Evolutionary conservation across 108 stramenopile species (phyloP).

Genomic region (Epithemia pelagica): DNA sequence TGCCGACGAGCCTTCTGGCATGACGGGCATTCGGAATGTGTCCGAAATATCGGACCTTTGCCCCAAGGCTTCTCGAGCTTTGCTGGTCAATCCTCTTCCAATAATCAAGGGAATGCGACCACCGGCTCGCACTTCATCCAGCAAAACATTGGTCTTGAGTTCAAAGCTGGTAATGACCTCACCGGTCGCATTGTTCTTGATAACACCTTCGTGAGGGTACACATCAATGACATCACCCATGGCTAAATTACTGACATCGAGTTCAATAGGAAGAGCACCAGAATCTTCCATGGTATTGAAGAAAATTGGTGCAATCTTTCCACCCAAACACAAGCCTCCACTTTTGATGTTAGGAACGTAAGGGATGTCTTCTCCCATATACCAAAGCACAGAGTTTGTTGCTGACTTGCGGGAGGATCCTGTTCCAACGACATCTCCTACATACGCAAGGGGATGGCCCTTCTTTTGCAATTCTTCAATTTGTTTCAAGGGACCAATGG

Average conservation of each 20-base stretch:
- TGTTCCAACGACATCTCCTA: constrained; percentile 96
- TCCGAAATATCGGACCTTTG: constrained; percentile 61
- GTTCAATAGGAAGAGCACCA: constrained; percentile 92
- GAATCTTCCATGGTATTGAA: constrained; percentile 98
- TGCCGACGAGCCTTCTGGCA: constrained; percentile 42
- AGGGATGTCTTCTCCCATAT: constrained; percentile 92
- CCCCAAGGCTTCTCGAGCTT: constrained; percentile 82
- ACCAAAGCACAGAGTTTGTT: constrained; percentile 93
- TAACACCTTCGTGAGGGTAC: constrained; percentile 80
- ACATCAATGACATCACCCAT: constrained; percentile 95
- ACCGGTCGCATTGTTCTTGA: constrained; percentile 66
- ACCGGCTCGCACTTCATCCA: constrained; percentile 93
- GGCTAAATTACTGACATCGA: constrained; percentile 77
- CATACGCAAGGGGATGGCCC: constrained; percentile 88
- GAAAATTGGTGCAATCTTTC: constrained; percentile 96
- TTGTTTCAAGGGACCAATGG: constrained; percentile 76
- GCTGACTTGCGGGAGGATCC: constrained; percentile 90
- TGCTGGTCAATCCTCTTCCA: constrained; percentile 84
- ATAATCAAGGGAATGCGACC: constrained; percentile 95
- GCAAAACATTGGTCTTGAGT: constrained; percentile 85
- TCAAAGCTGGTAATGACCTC: constrained; percentile 78
- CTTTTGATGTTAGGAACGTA: constrained; percentile 86
- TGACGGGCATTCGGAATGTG: constrained; percentile 67
- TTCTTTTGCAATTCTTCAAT: constrained; percentile 73
- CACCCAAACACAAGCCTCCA: constrained; percentile 90